A percentile compares a stretch with the other conserved stretches of the same genome.
Conservation (phyloP, 805 yeast genomes). For the Tetrapisispora nanseiensis region DNA sequence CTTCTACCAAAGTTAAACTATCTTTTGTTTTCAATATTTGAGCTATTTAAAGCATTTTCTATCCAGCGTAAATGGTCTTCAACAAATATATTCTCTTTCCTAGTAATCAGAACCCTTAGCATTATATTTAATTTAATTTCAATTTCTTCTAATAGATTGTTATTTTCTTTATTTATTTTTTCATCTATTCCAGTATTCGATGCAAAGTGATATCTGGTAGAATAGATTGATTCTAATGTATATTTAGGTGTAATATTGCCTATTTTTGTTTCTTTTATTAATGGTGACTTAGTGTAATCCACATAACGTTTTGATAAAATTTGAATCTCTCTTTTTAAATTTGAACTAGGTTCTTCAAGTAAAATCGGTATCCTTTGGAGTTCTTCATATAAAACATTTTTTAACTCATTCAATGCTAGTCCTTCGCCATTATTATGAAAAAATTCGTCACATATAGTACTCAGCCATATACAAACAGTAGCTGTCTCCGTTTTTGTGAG, state of each 20-base stretch:
- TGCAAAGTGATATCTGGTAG: too few relatives aligned
- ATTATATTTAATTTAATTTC: constrained; percentile 55
- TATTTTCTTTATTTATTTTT: constrained; percentile 37
- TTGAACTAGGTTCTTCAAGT: constrained; percentile 42
- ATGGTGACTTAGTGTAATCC: too few relatives aligned
- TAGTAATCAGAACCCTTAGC: constrained; percentile 58
- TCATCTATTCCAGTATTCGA: too few relatives aligned
- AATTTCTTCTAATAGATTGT: constrained; percentile 33
- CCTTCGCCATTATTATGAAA: constrained; percentile 79
- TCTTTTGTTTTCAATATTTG: too few relatives aligned
- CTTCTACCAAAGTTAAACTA: too few relatives aligned
- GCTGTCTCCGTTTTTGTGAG: constrained; percentile 54
- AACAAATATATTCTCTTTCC: constrained; percentile 53
- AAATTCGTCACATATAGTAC: constrained; percentile 55
- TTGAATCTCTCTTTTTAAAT: constrained; percentile 50
- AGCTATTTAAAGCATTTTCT: too few relatives aligned
- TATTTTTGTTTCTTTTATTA: too few relatives aligned
- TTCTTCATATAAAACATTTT: constrained; percentile 54
- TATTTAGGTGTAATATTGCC: too few relatives aligned
- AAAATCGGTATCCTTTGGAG: constrained; percentile 53
- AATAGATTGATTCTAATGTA: too few relatives aligned
- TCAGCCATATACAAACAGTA: constrained; percentile 61
- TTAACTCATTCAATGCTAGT: constrained; percentile 55
- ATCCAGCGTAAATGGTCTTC: constrained; percentile 50
- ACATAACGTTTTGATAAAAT: constrained; percentile 24